These are phyloP conservation scores for Fraxinus paxiana DNA, from an alignment of 305 asterid species.

Conservation along the genomic window DNA sequence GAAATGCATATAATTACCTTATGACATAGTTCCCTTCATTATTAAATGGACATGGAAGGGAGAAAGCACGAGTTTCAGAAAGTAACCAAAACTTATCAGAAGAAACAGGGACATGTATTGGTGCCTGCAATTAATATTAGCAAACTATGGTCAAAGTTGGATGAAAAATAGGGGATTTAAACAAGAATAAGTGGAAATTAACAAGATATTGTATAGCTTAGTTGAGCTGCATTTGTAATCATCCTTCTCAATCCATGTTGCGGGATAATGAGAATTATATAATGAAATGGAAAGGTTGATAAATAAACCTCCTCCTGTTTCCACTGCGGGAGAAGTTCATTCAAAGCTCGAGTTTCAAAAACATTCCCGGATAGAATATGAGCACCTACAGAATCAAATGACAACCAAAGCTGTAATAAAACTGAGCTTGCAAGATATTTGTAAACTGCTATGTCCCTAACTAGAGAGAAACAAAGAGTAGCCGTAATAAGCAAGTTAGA, in stretches of 20 bases:
- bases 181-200: background rate
- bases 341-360: constrained; percentile 87
- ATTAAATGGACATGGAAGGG: constrained; percentile 82
- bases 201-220: constrained; percentile 4
- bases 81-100: constrained; percentile 92
- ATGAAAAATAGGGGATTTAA: background rate
- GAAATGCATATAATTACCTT: constrained; percentile 48
- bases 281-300: constrained; percentile 2
- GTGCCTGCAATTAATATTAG: constrained; percentile 62
- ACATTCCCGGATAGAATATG: constrained; percentile 95
- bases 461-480: constrained; percentile 11
- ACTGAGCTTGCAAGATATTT: background rate
- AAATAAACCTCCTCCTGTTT: constrained; percentile 67
- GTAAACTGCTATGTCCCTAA: constrained; percentile 12
- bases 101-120: constrained; percentile 77
- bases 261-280: background rate
- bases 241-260: constrained; percentile 10
- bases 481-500: background rate
- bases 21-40: constrained; percentile 87
- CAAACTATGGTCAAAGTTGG: background rate
- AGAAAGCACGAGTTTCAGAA: constrained; percentile 55
- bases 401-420: background rate
- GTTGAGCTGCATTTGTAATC: background rate
- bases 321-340: constrained; percentile 94
- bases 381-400: constrained; percentile 58